A percentile compares a stretch with the other conserved stretches of the same genome.
These are phyloP conservation scores for Saturnispora besseyi DNA, from an alignment of 805 yeast genomes.

Conservation along the genomic window DNA sequence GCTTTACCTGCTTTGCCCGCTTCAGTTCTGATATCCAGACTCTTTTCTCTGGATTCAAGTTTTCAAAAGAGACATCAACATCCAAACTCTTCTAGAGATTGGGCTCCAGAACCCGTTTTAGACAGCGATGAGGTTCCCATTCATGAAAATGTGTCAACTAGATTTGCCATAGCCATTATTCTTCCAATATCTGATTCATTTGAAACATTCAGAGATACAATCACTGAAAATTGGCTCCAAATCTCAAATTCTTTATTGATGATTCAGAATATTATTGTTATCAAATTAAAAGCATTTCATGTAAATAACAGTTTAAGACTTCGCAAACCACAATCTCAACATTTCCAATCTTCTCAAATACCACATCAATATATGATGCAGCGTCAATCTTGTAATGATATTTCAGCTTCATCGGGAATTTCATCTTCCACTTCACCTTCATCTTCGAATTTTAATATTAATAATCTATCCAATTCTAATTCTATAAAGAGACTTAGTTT, in stretches of 20 bases:
- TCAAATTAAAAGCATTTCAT: constrained; percentile 26
- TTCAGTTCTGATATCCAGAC: constrained; percentile 37
- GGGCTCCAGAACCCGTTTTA: constrained; percentile 38
- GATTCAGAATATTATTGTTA: constrained; percentile 32
- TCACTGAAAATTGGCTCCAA: constrained; percentile 43
- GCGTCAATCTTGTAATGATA: constrained; percentile 7
- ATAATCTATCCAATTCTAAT: neutral
- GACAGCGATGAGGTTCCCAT: constrained; percentile 22
- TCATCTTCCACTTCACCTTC: neutral
- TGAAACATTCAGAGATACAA: constrained; percentile 28
- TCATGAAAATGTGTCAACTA: constrained; percentile 15
- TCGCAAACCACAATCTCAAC: constrained; percentile 3
- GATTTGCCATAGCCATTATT: constrained; percentile 41
- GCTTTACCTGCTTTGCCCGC: constrained; percentile 28
- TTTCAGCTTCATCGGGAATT: neutral
- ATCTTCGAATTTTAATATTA: neutral
- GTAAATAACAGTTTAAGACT: constrained; percentile 7
- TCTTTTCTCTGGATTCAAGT: constrained; percentile 30
- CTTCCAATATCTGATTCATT: constrained; percentile 33
- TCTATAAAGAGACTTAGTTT: constrained; percentile 25
- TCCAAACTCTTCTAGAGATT: constrained; percentile 17
- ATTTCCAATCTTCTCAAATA: constrained; percentile 2
- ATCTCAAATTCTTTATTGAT: constrained; percentile 32
- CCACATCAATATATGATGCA: constrained; percentile 2
- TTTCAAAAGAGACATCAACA: constrained; percentile 12